Conservation (phyloP, 192 early-diverging fungal genomes). For the Rhizophlyctis rosea region DNA sequence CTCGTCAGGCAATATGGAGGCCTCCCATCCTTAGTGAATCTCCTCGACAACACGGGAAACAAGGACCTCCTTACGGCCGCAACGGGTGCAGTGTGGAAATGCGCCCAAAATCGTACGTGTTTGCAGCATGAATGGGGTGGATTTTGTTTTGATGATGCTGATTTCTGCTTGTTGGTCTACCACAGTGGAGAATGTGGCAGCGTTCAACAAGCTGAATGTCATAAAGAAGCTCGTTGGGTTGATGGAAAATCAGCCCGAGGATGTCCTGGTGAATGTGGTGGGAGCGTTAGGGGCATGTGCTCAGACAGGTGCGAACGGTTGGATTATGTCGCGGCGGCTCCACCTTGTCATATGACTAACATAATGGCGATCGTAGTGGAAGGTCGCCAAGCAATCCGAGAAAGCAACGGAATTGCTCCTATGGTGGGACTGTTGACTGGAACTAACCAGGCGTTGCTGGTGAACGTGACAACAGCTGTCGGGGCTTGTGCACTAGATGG, state of each 20-base stretch:
- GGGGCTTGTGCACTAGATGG: constrained; percentile 59
- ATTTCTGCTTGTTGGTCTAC: background rate
- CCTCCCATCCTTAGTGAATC: constrained; percentile 49
- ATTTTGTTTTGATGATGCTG: background rate
- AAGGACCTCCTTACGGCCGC: constrained; percentile 64
- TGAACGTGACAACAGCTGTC: constrained; percentile 62
- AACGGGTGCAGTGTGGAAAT: constrained; percentile 67
- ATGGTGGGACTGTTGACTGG: constrained; percentile 58
- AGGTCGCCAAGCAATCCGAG: constrained; percentile 54
- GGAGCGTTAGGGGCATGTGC: constrained; percentile 64
- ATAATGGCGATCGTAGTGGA: constrained; percentile 39
- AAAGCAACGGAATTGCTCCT: constrained; percentile 59
- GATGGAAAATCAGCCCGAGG: constrained; percentile 68
- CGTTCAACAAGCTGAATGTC: constrained; percentile 61
- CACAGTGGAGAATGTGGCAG: constrained; percentile 58
- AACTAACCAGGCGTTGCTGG: constrained; percentile 58
- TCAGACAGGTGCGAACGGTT: constrained; percentile 45
- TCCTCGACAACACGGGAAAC: constrained; percentile 58
- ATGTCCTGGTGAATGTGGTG: constrained; percentile 64
- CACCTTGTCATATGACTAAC: background rate
- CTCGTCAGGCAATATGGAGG: constrained; percentile 56
- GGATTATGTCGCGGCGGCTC: background rate
- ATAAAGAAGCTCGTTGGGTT: constrained; percentile 65
- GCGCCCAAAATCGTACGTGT: constrained; percentile 56
- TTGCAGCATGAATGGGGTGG: background rate